A percentile compares a stretch with the other conserved stretches of the same genome.
Conservation (phyloP, 352 stramenopile genomes). For the Thraustochytrium striatum region DNA sequence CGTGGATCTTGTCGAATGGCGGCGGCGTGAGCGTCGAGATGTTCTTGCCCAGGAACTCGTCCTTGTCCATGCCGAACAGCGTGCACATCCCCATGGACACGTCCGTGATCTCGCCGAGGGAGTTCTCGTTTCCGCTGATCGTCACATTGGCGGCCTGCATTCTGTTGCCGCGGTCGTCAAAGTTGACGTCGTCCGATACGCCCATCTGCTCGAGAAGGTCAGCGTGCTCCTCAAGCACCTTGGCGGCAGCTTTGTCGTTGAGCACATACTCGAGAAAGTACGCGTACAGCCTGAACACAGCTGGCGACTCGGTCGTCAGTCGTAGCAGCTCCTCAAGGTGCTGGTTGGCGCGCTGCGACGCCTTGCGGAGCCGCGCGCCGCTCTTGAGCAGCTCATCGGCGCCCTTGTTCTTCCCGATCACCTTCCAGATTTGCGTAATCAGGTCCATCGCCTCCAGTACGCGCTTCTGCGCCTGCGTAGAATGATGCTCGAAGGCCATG, state of each 20-base stretch:
- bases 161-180: too few relatives aligned
- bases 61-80: conserved; percentile 17
- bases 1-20: conserved; percentile 19
- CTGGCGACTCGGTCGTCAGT: conserved; percentile 2
- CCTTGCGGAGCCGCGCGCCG: not conserved
- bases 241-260: conserved; percentile 26
- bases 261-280: conserved; percentile 29
- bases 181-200: not conserved
- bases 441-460: conserved; percentile 19
- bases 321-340: conserved; percentile 40
- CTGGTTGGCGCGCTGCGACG: not conserved
- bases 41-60: conserved; percentile 16
- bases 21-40: not conserved
- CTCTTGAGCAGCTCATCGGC: too few relatives aligned
- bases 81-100: not conserved
- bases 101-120: conserved; percentile 8
- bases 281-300: conserved; percentile 20
- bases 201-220: conserved; percentile 4
- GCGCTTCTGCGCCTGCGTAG: conserved; percentile 4
- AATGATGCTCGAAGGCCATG: conserved; percentile 37
- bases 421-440: not conserved
- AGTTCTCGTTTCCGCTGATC: conserved; percentile 7
- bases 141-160: not conserved
- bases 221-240: conserved; percentile 7
- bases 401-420: too few relatives aligned